Base-by-base conservation (phyloP, 208 protist species). In the Angomonas deanei region DNA sequence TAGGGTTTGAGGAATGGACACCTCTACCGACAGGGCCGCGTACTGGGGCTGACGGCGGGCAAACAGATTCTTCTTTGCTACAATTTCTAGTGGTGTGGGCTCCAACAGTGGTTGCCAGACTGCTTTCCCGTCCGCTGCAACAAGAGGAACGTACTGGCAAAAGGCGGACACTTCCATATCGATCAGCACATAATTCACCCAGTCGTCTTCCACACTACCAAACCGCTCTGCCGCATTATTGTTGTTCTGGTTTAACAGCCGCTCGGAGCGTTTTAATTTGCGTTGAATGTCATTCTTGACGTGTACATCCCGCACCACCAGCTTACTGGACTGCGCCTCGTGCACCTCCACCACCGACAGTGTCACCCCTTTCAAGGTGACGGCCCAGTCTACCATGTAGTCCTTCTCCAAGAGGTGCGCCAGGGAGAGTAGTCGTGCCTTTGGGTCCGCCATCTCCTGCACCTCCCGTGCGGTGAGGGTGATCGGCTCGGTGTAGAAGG, bases 181-280 rank as follows among this genome's bases (percentile, higher is more conserved):
- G 46, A 54, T 26, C 46, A 70, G 30, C 19, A 72, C 34, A 26
- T 53, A 56, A 49, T 74, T 70, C n/a, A 83, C 54, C 76, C 76
- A 83, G 64, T 83, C 72, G 2, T 67, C 61, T 21, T 64, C 42
- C 6, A 63, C 30, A 23, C 52, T 52, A 27, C 76, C 76, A 50
- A 77, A 74, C 1, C 56, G 55, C 32, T 23, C 53, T 1, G 53
- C 39, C 15, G 24, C 39, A 30, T 11, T 5, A 24, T 13, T 56
- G 50, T 11, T 56, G 23, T 34, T 50, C 19, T 50, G 53, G 13
- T 42, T 23, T 10, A 59, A 21, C 19, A 34, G 55, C 33, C 19
- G 13, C 55, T 50, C 42, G 42, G 42, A 50, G 19, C 42, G 42
- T 50, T 50, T 50, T 4, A 26, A 1, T 34, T 61, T 61, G 13